phyloP scores from a whole-genome alignment of 2,329 filamentous ascomycete genomes.

The Colletotrichum paranaense region DNA sequence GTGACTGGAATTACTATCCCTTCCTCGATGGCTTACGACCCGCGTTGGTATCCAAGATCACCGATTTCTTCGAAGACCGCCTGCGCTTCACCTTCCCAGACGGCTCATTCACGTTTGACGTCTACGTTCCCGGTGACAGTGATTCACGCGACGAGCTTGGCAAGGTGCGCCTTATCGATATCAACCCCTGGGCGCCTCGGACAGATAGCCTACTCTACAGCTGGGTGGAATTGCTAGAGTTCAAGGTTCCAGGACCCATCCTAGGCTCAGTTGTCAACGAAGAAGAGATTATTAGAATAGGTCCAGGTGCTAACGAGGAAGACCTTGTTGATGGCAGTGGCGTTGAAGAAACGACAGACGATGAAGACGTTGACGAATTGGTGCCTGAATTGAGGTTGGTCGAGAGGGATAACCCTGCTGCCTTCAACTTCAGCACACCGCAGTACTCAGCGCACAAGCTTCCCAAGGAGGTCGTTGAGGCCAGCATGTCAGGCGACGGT shows the following conservation, averaged over 20 bases:
- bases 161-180: conserved; percentile 86
- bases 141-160: conserved; percentile 70
- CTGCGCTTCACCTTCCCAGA: conserved; percentile 86
- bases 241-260: conserved; percentile 70
- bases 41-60: conserved; percentile 75
- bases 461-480: conserved; percentile 89
- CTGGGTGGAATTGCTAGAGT: conserved; percentile 86
- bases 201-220: conserved; percentile 92
- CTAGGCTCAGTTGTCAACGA: conserved; percentile 58
- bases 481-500: conserved; percentile 74
- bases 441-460: conserved; percentile 97
- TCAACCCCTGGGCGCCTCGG: conserved; percentile 92
- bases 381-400: conserved; percentile 83
- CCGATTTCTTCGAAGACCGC: conserved; percentile 80
- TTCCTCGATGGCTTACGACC: conserved; percentile 77
- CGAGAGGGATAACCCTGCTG: conserved; percentile 85
- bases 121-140: conserved; percentile 83
- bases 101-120: conserved; percentile 86
- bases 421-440: conserved; percentile 85
- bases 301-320: conserved; percentile 52
- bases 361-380: conserved; percentile 56
- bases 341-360: conserved; percentile 49
- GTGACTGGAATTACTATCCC: conserved; percentile 90
- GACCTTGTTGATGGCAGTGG: conserved; percentile 47
- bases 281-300: conserved; percentile 52